phyloP scores from a whole-genome alignment of 2,329 filamentous ascomycete genomes.

The Paraconiothyrium sp. region DNA sequence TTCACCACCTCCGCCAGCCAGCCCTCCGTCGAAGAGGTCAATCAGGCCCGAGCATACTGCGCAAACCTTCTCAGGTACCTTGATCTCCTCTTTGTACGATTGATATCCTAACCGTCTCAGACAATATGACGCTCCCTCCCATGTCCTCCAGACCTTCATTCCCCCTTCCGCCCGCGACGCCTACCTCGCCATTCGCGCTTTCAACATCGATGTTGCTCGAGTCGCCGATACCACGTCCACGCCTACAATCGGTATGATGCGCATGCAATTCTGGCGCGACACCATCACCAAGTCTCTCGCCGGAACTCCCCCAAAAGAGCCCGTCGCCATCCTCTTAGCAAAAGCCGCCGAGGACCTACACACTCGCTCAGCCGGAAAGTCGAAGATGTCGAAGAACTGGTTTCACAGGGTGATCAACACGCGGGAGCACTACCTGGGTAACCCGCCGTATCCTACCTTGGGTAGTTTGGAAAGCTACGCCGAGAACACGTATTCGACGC shows the following conservation, averaged over 20 bases:
- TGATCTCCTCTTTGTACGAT: constrained; percentile 9
- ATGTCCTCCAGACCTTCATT: constrained; percentile 85
- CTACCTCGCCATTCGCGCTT: constrained; percentile 88
- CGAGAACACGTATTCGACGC: constrained; percentile 92
- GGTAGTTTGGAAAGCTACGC: constrained; percentile 84
- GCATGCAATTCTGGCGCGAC: constrained; percentile 95
- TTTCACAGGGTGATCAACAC: constrained; percentile 78
- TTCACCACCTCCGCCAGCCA: constrained; percentile 29
- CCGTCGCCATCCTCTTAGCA: constrained; percentile 84
- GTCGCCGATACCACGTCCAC: constrained; percentile 91
- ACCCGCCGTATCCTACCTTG: constrained; percentile 80
- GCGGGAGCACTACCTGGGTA: constrained; percentile 82
- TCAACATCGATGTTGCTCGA: constrained; percentile 91
- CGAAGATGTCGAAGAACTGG: constrained; percentile 63
- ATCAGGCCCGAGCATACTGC: constrained; percentile 67
- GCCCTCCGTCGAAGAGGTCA: constrained; percentile 58
- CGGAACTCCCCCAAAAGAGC: constrained; percentile 84
- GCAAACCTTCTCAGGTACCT: constrained; percentile 64
- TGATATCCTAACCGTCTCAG: constrained; percentile 15
- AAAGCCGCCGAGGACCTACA: constrained; percentile 71
- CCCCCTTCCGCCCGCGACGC: constrained; percentile 78
- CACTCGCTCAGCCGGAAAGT: constrained; percentile 56
- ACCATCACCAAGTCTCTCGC: constrained; percentile 80
- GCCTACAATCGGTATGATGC: constrained; percentile 84
- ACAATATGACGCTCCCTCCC: constrained; percentile 92